These are phyloP conservation scores for Mucor racemosus DNA, from an alignment of 371 early-diverging fungal species.

Conservation along the genomic window DNA sequence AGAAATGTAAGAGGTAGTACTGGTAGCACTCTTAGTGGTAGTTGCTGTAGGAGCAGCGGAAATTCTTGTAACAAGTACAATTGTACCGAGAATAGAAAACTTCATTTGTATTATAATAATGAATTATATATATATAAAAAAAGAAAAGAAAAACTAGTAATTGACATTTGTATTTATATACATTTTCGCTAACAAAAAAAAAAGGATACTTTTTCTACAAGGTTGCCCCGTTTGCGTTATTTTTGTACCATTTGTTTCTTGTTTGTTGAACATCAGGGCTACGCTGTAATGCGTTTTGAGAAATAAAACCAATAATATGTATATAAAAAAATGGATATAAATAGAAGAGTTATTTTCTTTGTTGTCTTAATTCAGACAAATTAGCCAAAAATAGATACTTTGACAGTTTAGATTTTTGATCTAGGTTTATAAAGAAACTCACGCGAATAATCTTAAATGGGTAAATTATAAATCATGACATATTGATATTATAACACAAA, in stretches of 20 bases:
- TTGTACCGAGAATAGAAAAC: background rate
- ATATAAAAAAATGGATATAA: background rate
- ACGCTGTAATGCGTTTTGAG: background rate
- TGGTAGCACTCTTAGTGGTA: background rate
- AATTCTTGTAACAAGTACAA: background rate
- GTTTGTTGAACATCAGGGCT: background rate
- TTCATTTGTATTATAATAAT: background rate
- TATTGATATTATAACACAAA: too few species aligned
- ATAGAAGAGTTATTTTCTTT: slow-evolving; percentile 1
- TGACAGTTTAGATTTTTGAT: background rate
- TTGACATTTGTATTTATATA: background rate
- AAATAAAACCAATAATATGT: too few species aligned
- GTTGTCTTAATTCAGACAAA: background rate
- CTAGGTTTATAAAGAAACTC: background rate
- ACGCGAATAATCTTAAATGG: background rate
- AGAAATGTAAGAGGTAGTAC: slow-evolving; percentile 9
- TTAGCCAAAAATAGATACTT: background rate
- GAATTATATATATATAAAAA: background rate
- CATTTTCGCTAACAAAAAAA: background rate
- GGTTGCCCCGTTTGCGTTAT: background rate
- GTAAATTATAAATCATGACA: too few species aligned
- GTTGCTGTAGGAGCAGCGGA: slow-evolving; percentile 15
- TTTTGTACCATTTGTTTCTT: background rate
- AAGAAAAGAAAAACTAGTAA: background rate
- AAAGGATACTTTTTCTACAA: background rate